Evolutionary conservation across 2,329 filamentous ascomycete genomes (phyloP).

Genomic region (Fusarium sp.): DNA sequence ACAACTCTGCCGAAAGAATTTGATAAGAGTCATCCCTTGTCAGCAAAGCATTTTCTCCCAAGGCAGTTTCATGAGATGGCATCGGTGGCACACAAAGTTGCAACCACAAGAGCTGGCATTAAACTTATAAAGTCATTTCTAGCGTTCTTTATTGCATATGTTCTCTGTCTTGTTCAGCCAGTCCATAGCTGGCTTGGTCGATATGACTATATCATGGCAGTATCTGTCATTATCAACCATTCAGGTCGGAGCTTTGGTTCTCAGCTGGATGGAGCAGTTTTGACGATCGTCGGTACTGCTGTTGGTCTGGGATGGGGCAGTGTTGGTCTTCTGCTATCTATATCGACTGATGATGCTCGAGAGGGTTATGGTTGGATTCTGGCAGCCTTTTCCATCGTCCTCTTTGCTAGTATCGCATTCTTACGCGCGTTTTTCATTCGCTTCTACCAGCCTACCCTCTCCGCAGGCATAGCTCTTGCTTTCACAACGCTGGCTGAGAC

Average conservation of each 20-base stretch:
- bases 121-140: slow-evolving; percentile 65
- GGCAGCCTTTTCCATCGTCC: slow-evolving; percentile 66
- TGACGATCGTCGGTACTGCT: slow-evolving; percentile 66
- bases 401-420: slow-evolving; percentile 64
- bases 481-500: slow-evolving; percentile 67
- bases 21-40: slow-evolving; percentile 61
- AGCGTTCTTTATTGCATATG: slow-evolving; percentile 68
- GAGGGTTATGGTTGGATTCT: slow-evolving; percentile 66
- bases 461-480: slow-evolving; percentile 66
- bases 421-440: slow-evolving; percentile 67
- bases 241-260: slow-evolving; percentile 67
- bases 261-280: slow-evolving; percentile 66
- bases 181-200: slow-evolving; percentile 64
- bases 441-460: slow-evolving; percentile 67
- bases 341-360: slow-evolving; percentile 59
- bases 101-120: slow-evolving; percentile 64
- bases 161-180: slow-evolving; percentile 65
- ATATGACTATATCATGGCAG: slow-evolving; percentile 66
- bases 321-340: slow-evolving; percentile 66
- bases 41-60: slow-evolving; percentile 60
- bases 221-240: slow-evolving; percentile 70
- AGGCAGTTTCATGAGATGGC: slow-evolving; percentile 61
- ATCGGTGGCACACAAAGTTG: slow-evolving; percentile 55
- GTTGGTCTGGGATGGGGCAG: slow-evolving; percentile 67
- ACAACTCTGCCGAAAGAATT: slow-evolving; percentile 61